Base-by-base conservation (phyloP, 2,329 filamentous ascomycete genomes). In the Seiridium cupressi region DNA sequence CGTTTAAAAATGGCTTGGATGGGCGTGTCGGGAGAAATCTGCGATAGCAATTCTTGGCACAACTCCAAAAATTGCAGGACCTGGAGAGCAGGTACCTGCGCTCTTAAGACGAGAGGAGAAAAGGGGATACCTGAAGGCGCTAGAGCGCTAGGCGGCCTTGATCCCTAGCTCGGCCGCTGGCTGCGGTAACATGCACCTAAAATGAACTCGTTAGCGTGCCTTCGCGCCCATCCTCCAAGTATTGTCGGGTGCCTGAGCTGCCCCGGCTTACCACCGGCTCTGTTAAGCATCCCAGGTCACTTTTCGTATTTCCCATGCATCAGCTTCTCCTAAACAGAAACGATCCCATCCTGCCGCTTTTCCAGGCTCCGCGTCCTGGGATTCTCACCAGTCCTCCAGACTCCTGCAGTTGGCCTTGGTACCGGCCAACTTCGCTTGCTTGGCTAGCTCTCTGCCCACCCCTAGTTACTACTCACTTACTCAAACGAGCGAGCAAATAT, bases 1-100 rank as follows among this genome's bases (percentile, higher is more conserved):
- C 42, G 42, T 18, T n/a, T 9, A 48, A 48, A 42, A 42, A 42
- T 42, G 38, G 38, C 38, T 42, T 42, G 34, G 18, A 38, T 35
- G 31, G 31, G 31, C 49, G 35, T 53, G 49, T 35, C 34, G 34
- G 34, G 51, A 55, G 51, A 55, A 55, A 44, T 55, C 51, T 55
- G 40, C 31, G 51, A 55, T 55, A 55, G 51, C 38, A 42, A 42
- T 35, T 55, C 54, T 57, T 57, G 54, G 54, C 54, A 34, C 46
- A 31, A 31, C 44, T 47, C 44, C 32, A 57, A 57, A 57, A 57
- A 57, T 48, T 57, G 54, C 54, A 57, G 44, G 44, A 31, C 18
- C 35, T 13, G 36, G n/a, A n/a, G 18, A 55, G 44, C 54, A 31
- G 54, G 44, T 57, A 57, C 54, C 26, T n/a, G 44, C 54, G 26